Evolutionary conservation across 139 green algal genomes (phyloP), one percentile per base, ranked within the genome.

Genomic region (Dunaliella sp.): DNA sequence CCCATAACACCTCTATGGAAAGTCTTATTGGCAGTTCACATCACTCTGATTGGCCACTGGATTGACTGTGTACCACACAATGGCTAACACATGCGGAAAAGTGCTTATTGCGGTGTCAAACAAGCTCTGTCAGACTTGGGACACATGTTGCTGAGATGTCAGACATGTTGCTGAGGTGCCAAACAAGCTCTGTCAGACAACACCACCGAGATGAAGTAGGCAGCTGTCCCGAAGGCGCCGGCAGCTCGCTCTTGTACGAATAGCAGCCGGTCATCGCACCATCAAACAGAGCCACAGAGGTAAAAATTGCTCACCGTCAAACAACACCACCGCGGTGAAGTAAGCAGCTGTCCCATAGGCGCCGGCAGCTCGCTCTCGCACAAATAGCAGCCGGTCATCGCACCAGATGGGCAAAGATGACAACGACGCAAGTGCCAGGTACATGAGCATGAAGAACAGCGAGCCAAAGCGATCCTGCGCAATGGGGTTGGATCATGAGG

Each of bases 241-340:
- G 84, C 87, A 28, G 92, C 91, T 0, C 93, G 72, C 90, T 97
- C 94, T n/a, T 91, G 81, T 85, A 94, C 88, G 87, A 97, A 97
- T 3, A 97, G 88, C 58, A 94, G 87, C 22, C 91, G 87, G 65
- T 95, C 91, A 73, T 93, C 88, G 2, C 88, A 65, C 93, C 93
- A 96, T n/a, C n/a, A n/a, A n/a, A n/a, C n/a, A n/a, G n/a, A n/a
- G n/a, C n/a, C n/a, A n/a, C n/a, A n/a, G n/a, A n/a, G n/a, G n/a
- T n/a, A n/a, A n/a, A n/a, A n/a, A n/a, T n/a, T n/a, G n/a, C n/a
- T n/a, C 48, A 65, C 48, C 48, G 16, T 65, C 48, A 65, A 65
- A 65, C 16, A 65, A 65, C 48, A 65, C 24, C 35, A 91, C 90
- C 0, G 89, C 82, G 31, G 89, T 90, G 86, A 96, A 94, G 86